Evolutionary conservation across 2,329 filamentous ascomycete species (phyloP), one percentile per base, ranked within the genome.

Genomic region (Trichophyton schoenleinii): DNA sequence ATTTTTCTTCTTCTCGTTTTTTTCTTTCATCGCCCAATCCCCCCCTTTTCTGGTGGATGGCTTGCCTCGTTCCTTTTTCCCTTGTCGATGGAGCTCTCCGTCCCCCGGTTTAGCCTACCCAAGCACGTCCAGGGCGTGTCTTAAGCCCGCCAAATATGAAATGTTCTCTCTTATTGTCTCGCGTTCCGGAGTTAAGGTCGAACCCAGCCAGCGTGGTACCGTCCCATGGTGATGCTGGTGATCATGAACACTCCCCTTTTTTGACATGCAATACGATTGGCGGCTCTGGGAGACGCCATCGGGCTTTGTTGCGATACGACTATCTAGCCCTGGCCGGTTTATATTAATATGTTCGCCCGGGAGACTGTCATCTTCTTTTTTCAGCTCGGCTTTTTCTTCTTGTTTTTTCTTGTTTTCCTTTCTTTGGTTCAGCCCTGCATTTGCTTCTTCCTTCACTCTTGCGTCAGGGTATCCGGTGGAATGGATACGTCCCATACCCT

Each of bases 51-150:
- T 55, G 15, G 41, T 38, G 34, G 9, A 38, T 9, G 41, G 41
- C 22, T 28, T 25, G 9, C 46, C 58, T 61, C 38, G 53, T 60
- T 55, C 59, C 25, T 49, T 44, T 41, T 57, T 52, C 48, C 46
- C 61, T 52, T 52, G 18, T 57, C 42, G 5, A 41, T 60, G 36
- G 22, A 41, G 31, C n/a, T 44, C 41, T 44, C 41, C 1, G 8
- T 44, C 8, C 41, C 41, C 25, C 31, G 20, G 42, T 58, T 55
- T 61, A 52, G 60, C 46, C 58, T 57, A 28, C 55, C 62, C 53
- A 38, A 28, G 13, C 25, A 28, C 42, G 18, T 57, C 38, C 31
- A 48, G 7, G 44, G 58, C 57, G 28, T 49, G 46, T 59, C 57
- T 42, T 41, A 13, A 44, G 15, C 20, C 55, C 41, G 55, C 34